Conservation (phyloP, 305 asterid species). For the Striga hermonthica region DNA sequence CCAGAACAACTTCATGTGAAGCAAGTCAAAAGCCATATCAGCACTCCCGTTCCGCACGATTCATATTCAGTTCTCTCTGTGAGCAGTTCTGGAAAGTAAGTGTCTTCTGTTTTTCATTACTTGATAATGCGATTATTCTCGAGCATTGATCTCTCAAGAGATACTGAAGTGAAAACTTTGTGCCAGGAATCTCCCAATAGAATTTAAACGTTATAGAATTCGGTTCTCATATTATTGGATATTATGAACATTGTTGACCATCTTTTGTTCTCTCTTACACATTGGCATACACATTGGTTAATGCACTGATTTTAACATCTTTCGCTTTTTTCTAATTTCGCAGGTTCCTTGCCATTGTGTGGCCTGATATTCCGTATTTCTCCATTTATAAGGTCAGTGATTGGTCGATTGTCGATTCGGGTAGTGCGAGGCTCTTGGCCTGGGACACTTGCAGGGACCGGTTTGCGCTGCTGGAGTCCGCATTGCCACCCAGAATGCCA, state of each 20-base stretch:
- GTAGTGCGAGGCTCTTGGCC: constrained; percentile 89
- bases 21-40: constrained; percentile 81
- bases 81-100: constrained; percentile 98
- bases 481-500: constrained; percentile 79
- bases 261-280: constrained; percentile 2
- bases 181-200: constrained; percentile 8
- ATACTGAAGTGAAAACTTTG: constrained; percentile 18
- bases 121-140: background rate
- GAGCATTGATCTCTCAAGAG: constrained; percentile 14
- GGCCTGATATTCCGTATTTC: constrained; percentile 99
- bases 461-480: constrained; percentile 84
- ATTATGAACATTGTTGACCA: background rate
- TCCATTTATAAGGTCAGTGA: constrained; percentile 84
- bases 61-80: constrained; percentile 80
- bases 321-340: constrained; percentile 34
- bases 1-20: constrained; percentile 82
- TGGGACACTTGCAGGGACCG: constrained; percentile 97
- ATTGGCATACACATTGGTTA: background rate
- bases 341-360: constrained; percentile 85
- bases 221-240: constrained; percentile 19
- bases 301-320: constrained; percentile 3
- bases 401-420: constrained; percentile 96
- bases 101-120: constrained; percentile 25
- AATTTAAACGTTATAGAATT: constrained; percentile 6
- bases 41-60: constrained; percentile 91